Conservation (phyloP, 441 rosid species). For the Capsella rubella region DNA sequence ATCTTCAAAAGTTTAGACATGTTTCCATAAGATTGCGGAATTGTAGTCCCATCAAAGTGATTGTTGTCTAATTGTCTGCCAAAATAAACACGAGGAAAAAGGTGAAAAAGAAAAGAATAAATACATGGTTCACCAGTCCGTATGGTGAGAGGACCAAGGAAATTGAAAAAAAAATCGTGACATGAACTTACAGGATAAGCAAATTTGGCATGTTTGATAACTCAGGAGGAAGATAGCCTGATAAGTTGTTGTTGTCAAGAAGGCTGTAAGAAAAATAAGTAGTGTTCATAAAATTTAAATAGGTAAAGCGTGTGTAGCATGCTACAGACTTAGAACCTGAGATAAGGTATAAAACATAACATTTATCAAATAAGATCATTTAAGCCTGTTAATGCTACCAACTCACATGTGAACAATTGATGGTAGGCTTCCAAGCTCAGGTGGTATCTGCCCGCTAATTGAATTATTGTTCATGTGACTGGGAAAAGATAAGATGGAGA, state of each 20-base stretch:
- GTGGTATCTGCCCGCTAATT: constrained; percentile 90
- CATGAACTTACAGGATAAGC: constrained; percentile 76
- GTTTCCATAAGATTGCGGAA: constrained; percentile 76
- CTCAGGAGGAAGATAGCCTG: constrained; percentile 91
- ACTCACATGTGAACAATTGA: constrained; percentile 96
- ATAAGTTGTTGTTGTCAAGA: constrained; percentile 88
- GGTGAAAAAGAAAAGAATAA: background rate
- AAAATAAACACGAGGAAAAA: constrained; percentile 29
- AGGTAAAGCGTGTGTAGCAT: constrained; percentile 27
- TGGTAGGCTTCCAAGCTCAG: constrained; percentile 80
- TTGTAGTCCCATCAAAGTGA: constrained; percentile 74
- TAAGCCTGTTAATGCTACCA: constrained; percentile 18
- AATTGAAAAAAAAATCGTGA: constrained; percentile 15
- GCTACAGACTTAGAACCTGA: constrained; percentile 11
- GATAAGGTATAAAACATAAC: constrained; percentile 19
- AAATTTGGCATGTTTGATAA: constrained; percentile 70
- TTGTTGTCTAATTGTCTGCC: constrained; percentile 96
- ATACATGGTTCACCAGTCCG: background rate
- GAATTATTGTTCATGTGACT: constrained; percentile 99
- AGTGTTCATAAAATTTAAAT: constrained; percentile 1
- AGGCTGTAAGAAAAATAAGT: constrained; percentile 60
- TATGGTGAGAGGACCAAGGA: constrained; percentile 9
- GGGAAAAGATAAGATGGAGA: constrained; percentile 44
- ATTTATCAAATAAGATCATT: constrained; percentile 15
- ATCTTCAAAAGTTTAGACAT: constrained; percentile 85